Percentiles rank a stretch among this genome's conserved stretches.
Conservation (phyloP, 257 asterid species). For the Cordia subcordata region DNA sequence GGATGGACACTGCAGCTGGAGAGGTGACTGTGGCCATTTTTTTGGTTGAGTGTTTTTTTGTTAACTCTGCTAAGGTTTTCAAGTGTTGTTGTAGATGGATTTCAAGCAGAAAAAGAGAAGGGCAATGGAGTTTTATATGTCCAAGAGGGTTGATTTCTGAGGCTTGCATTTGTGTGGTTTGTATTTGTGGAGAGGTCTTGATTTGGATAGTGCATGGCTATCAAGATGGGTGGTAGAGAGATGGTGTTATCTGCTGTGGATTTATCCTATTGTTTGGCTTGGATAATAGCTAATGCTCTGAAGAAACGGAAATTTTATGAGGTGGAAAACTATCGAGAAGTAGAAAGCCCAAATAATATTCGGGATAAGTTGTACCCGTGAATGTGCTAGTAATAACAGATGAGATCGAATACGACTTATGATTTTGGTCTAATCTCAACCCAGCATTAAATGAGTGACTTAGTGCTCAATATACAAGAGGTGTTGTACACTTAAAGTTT, state of each 20-base stretch:
- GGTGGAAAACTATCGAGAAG: background rate
- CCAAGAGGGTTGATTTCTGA: background rate
- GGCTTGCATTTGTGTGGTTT: background rate
- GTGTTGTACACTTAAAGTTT: no score
- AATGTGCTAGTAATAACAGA: no score
- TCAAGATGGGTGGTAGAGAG: background rate
- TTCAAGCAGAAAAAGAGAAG: no score
- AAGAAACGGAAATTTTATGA: background rate
- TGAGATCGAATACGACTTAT: no score
- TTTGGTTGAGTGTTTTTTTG: background rate
- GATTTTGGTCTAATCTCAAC: no score
- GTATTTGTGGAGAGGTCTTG: background rate
- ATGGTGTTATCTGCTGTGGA: background rate
- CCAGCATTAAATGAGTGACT: no score
- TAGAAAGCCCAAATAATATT: no score
- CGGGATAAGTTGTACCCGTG: no score
- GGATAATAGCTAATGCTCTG: background rate
- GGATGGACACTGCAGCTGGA: constrained; percentile 59
- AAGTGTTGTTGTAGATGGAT: background rate
- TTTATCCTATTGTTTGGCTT: background rate
- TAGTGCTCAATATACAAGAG: no score
- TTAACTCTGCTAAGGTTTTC: background rate
- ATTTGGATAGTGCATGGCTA: background rate
- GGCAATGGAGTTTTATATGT: background rate
- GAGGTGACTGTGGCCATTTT: constrained; percentile 64